Conservation (phyloP, 2,329 filamentous ascomycete genomes). For the Microthyrium microscopicum region DNA sequence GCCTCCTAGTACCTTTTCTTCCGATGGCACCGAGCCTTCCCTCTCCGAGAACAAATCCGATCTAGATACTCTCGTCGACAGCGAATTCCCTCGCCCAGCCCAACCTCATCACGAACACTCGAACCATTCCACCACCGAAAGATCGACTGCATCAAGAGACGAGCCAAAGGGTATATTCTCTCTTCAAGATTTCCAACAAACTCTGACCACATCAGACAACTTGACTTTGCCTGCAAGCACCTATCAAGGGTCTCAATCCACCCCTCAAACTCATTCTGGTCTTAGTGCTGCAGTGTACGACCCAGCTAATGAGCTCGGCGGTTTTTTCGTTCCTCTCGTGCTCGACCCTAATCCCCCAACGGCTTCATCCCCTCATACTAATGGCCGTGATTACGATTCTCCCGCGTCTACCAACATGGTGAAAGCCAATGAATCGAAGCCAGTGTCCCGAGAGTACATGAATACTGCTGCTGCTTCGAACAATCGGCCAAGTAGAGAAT, state of each 20-base stretch:
- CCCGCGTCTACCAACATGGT: conserved; percentile 4
- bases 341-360: conserved; percentile 30
- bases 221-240: conserved; percentile 57
- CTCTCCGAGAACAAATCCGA: conserved; percentile 46
- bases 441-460: conserved; percentile 27
- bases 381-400: conserved; percentile 5
- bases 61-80: too few species aligned
- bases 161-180: conserved; percentile 56
- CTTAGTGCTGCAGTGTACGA: too few species aligned
- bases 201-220: conserved; percentile 28
- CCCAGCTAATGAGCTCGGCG: conserved; percentile 44
- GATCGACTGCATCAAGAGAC: conserved; percentile 28
- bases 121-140: conserved; percentile 20
- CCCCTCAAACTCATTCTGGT: conserved; percentile 38
- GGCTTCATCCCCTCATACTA: conserved; percentile 4
- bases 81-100: too few species aligned
- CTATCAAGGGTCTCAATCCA: conserved; percentile 45
- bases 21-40: conserved; percentile 36
- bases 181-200: conserved; percentile 45
- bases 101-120: conserved; percentile 8
- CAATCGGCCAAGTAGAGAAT: conserved; percentile 25
- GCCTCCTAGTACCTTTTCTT: conserved; percentile 42
- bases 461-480: conserved; percentile 17
- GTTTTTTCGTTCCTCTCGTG: conserved; percentile 32
- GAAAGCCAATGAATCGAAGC: conserved; percentile 12